phyloP scores from a whole-genome alignment of 2,329 filamentous ascomycete species.

The Verticillium longisporum region DNA sequence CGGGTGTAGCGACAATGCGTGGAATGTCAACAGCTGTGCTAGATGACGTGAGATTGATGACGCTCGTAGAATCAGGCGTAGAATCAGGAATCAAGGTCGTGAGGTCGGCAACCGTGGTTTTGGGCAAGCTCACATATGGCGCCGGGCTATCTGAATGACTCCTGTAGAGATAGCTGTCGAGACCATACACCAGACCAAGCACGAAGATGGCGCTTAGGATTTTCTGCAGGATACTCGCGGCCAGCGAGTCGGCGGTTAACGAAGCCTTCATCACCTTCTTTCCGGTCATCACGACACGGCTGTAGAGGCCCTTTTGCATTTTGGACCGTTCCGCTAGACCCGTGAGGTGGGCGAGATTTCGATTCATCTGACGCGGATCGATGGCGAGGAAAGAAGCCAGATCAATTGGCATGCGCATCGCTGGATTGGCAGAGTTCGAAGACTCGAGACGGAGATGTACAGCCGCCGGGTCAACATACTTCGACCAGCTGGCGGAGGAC shows the following conservation, averaged over 20 bases:
- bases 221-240: background rate
- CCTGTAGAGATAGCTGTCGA: background rate
- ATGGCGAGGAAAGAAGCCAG: conserved; percentile 41
- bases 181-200: background rate
- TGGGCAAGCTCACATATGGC: background rate
- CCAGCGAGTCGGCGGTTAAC: background rate
- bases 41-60: conserved; percentile 28
- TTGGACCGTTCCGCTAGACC: conserved; percentile 12
- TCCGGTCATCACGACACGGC: background rate
- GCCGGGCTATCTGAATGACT: background rate
- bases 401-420: conserved; percentile 39
- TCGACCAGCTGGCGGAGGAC: conserved; percentile 21
- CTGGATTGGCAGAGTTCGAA: conserved; percentile 23
- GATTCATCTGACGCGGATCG: conserved; percentile 45
- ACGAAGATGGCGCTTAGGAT: background rate
- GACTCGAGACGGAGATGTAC: conserved; percentile 42
- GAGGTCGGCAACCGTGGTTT: conserved; percentile 11
- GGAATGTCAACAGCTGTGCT: conserved; percentile 25
- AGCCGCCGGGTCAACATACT: conserved; percentile 31
- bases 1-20: conserved; percentile 16
- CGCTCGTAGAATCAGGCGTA: conserved; percentile 23
- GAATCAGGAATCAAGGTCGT: conserved; percentile 11
- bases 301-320: background rate
- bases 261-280: background rate
- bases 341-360: conserved; percentile 43